Evolutionary conservation across 148 eudicot species (phyloP).

Genomic region (Rhododendron griersonianum): DNA sequence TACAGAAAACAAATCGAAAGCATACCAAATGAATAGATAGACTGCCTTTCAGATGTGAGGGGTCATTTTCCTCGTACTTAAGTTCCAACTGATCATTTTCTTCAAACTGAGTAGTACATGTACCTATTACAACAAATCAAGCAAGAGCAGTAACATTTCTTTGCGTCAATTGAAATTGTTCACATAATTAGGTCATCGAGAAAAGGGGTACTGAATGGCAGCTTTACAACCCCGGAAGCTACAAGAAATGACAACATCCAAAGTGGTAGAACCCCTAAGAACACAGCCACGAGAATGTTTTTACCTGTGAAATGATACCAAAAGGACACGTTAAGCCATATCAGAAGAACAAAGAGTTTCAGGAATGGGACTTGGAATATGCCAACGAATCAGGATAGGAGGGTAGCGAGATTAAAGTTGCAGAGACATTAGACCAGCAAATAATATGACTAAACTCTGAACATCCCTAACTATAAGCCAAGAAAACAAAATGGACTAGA

Average conservation of each 20-base stretch:
- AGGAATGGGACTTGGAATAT: neutral
- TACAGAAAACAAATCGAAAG: neutral
- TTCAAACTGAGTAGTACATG: neutral
- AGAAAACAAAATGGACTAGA: neutral
- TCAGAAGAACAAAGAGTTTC: neutral
- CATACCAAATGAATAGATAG: neutral
- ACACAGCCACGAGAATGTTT: conserved; percentile 43
- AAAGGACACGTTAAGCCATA: neutral
- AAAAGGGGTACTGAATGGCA: conserved; percentile 47
- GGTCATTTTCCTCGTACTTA: neutral
- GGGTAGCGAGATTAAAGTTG: neutral
- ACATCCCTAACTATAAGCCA: neutral
- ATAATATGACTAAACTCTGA: neutral
- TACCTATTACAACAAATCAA: neutral
- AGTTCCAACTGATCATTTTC: neutral
- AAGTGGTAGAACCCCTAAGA: conserved; percentile 50
- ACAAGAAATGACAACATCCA: conserved; percentile 58
- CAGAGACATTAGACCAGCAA: neutral
- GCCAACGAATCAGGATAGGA: neutral
- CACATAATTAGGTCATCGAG: conserved; percentile 62
- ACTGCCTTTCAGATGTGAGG: neutral
- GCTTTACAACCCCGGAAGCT: conserved; percentile 49
- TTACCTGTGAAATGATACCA: conserved; percentile 33
- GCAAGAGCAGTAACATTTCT: neutral
- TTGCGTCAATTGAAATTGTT: conserved; percentile 2